Conservation (phyloP, 1,284 basidiomycete genomes). For the Irpex sp. region DNA sequence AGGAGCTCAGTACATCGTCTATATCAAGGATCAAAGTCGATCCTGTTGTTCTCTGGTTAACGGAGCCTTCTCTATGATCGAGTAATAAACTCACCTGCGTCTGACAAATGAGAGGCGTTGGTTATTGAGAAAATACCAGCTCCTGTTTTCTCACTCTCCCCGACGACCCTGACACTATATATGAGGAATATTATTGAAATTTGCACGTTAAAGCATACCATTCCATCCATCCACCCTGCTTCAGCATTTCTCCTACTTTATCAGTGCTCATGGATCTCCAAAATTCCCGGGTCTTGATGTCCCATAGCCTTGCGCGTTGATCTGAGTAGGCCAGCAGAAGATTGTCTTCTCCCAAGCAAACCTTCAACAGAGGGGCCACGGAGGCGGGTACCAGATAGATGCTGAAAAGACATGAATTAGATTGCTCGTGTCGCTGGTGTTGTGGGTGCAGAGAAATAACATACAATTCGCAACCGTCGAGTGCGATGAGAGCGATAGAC, state of each 20-base stretch:
- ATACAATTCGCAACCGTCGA: conserved; percentile 79
- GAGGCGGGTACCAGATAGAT: conserved; percentile 68
- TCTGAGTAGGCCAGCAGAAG: conserved; percentile 78
- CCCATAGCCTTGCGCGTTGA: conserved; percentile 83
- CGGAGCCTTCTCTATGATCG: background rate
- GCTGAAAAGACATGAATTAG: conserved; percentile 30
- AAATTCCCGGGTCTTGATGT: conserved; percentile 81
- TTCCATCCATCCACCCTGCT: conserved; percentile 67
- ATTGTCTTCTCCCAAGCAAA: conserved; percentile 71
- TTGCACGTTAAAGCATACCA: conserved; percentile 42
- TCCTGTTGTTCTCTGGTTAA: conserved; percentile 15
- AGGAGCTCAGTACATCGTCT: conserved; percentile 22
- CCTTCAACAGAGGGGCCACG: conserved; percentile 50
- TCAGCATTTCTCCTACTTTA: conserved; percentile 74
- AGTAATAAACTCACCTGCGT: conserved; percentile 18
- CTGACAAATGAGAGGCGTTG: conserved; percentile 1
- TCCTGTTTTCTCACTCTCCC: background rate
- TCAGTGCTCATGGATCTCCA: conserved; percentile 77
- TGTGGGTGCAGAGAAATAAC: conserved; percentile 22
- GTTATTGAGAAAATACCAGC: background rate
- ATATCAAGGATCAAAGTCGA: conserved; percentile 28
- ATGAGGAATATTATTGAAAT: background rate
- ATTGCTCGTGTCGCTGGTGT: too few species aligned
- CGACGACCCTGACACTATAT: background rate
- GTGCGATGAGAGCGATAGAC: conserved; percentile 73